A percentile compares a stretch with the other conserved stretches of the same genome.
Conservation (phyloP, 768 basidiomycete species). For the Xerocomellus amylosporus region DNA sequence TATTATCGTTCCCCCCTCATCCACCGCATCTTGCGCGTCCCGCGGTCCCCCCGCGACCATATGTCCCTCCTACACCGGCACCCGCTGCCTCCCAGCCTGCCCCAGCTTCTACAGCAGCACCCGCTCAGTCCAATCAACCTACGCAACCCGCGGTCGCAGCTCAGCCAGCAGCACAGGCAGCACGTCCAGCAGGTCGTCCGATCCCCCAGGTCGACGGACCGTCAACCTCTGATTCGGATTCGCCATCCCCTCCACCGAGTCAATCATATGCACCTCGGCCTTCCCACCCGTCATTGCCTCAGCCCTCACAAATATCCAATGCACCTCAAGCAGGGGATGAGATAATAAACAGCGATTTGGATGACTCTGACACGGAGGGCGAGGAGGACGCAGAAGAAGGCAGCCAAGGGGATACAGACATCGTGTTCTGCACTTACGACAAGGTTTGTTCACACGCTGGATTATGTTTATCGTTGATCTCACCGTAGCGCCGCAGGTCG, state of each 20-base stretch:
- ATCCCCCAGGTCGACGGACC: slow-evolving; percentile 86
- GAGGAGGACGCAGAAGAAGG: slow-evolving; percentile 84
- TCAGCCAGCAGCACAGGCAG: slow-evolving; percentile 15
- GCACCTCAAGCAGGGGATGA: slow-evolving; percentile 56
- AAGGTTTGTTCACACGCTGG: slow-evolving; percentile 56
- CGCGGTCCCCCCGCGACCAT: slow-evolving; percentile 20
- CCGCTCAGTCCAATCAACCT: slow-evolving; percentile 17
- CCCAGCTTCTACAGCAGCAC: slow-evolving; percentile 6
- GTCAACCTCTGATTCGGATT: slow-evolving; percentile 62
- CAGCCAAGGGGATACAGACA: slow-evolving; percentile 73
- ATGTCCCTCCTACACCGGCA: slow-evolving; percentile 17
- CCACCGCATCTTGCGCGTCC: slow-evolving; percentile 29
- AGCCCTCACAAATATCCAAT: slow-evolving; percentile 43
- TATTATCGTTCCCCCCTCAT: slow-evolving; percentile 50
- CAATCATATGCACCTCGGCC: slow-evolving; percentile 64
- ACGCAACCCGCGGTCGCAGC: slow-evolving; percentile 10
- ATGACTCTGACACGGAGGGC: slow-evolving; percentile 88
- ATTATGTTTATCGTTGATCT: background rate
- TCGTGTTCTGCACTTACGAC: slow-evolving; percentile 98
- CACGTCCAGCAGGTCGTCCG: slow-evolving; percentile 24
- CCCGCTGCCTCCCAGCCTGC: slow-evolving; percentile 26
- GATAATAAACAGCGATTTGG: slow-evolving; percentile 94
- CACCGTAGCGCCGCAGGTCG: slow-evolving; percentile 57
- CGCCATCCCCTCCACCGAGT: slow-evolving; percentile 64
- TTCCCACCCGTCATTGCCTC: slow-evolving; percentile 75